Evolutionary conservation across 2,329 filamentous ascomycete genomes (phyloP), one percentile per base, ranked within the genome.

Genomic region (Bisporella sp.): DNA sequence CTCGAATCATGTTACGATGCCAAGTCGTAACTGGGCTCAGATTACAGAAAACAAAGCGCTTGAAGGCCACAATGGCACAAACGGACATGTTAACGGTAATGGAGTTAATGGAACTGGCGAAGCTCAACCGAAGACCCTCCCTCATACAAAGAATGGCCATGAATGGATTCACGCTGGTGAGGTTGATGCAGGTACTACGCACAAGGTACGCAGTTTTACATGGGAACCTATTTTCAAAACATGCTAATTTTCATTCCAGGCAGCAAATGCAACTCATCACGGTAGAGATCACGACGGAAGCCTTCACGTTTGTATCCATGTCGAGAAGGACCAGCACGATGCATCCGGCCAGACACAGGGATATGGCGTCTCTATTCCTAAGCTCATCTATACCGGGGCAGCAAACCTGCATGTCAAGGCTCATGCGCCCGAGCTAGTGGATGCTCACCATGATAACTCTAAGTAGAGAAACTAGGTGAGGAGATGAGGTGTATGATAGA

Each of bases 1-100:
- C 41, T 85, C 78, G 64, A 96, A 96, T 68, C 79, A 88, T 56
- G 87, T 89, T 54, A 96, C 91, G 8, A 96, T 96, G 69, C 82
- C 95, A 2, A 91, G 89, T 57, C 82, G 93, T 29, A 99, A 99
- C 67, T 99, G 89, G 77, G 92, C 92, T 62, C 85, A 87, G 41
- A 84, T 99, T 53, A 86, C 88, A 13, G 88, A 96, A 66, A 96
- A 96, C 69, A 73, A 7, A 76, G 48, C 33, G 9, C 41, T 40
- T 7, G 53, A 56, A 31, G 51, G 53, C 35, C 13, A 33, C 39
- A 39, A 8, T 6, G 28, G 39, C n/a, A 35, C 41, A 1, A 52
- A 54, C 31, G 51, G 51, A 21, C 29, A 33, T 32, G 35, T 32
- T 11, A 51, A 57, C 32, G 48, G 53, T 37, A 31, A 45, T 5